A percentile compares a stretch with the other conserved stretches of the same genome.
Evolutionary conservation across 2,329 filamentous ascomycete genomes (phyloP).

Genomic region (Nothophaeocryptopus gaeumannii): DNA sequence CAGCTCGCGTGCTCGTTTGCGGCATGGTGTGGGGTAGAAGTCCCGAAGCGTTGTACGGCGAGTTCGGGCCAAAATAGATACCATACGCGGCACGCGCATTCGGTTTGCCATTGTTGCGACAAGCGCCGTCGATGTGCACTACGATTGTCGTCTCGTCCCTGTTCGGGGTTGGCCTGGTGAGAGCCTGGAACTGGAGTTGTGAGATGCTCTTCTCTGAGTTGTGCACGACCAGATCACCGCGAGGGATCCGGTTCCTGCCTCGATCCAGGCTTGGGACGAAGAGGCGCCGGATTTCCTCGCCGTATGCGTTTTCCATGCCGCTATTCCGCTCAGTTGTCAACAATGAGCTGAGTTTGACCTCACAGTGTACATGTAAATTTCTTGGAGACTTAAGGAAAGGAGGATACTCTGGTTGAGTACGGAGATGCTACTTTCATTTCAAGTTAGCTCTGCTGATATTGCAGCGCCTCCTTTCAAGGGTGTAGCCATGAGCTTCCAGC

Average conservation of each 20-base stretch:
- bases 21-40: not conserved
- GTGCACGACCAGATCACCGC: not conserved
- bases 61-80: slow-evolving; percentile 4
- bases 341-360: too few relatives aligned
- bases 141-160: not conserved
- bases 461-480: too few relatives aligned
- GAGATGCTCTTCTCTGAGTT: not conserved
- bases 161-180: not conserved
- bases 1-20: slow-evolving; percentile 1
- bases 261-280: not conserved
- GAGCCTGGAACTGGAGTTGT: not conserved
- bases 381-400: too few relatives aligned
- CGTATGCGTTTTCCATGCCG: too few relatives aligned
- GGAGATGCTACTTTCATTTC: too few relatives aligned
- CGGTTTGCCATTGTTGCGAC: not conserved
- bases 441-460: too few relatives aligned
- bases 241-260: not conserved
- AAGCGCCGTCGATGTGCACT: slow-evolving; percentile 4
- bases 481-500: too few relatives aligned
- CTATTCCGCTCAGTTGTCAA: too few relatives aligned
- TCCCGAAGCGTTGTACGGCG: not conserved
- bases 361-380: too few relatives aligned
- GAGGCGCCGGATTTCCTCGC: too few relatives aligned
- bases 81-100: slow-evolving; percentile 1
- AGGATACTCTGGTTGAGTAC: too few relatives aligned